These are phyloP conservation scores for Arthroderma sp. DNA, from an alignment of 2,329 filamentous ascomycete species.

Conservation along the genomic window DNA sequence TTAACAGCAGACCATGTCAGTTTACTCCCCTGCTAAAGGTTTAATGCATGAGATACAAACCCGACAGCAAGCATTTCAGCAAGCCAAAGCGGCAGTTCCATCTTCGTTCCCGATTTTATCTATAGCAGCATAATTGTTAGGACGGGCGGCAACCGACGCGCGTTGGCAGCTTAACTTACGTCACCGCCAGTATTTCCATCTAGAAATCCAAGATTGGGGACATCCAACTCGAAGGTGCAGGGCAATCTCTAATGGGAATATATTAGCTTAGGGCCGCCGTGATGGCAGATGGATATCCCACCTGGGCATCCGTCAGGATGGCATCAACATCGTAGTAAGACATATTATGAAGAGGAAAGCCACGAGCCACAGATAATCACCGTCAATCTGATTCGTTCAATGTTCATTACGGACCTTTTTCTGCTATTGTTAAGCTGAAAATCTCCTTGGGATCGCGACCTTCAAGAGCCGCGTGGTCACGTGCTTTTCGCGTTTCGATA, in stretches of 20 bases:
- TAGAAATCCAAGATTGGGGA: conserved; percentile 75
- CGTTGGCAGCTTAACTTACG: conserved; percentile 21
- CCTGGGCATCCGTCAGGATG: conserved; percentile 34
- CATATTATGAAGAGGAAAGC: conserved; percentile 15
- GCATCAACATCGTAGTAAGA: conserved; percentile 37
- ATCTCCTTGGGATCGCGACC: too few species aligned
- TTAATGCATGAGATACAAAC: conserved; percentile 4
- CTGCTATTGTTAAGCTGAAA: too few species aligned
- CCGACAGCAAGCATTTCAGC: conserved; percentile 76
- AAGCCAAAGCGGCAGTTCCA: conserved; percentile 84
- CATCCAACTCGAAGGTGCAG: conserved; percentile 83
- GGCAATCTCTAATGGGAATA: conserved; percentile 63
- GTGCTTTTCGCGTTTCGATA: too few species aligned
- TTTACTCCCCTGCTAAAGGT: background rate
- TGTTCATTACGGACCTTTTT: too few species aligned
- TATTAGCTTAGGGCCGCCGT: background rate
- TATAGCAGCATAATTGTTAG: conserved; percentile 23
- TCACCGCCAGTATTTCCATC: conserved; percentile 63
- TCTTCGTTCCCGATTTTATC: conserved; percentile 66
- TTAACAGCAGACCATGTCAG: background rate
- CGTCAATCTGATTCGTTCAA: too few species aligned
- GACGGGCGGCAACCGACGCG: background rate
- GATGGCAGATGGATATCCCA: conserved; percentile 8
- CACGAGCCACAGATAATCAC: too few species aligned
- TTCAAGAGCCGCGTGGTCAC: too few species aligned